Evolutionary conservation across 2,329 filamentous ascomycete genomes (phyloP).

Genomic region (Colletotrichum salicis): DNA sequence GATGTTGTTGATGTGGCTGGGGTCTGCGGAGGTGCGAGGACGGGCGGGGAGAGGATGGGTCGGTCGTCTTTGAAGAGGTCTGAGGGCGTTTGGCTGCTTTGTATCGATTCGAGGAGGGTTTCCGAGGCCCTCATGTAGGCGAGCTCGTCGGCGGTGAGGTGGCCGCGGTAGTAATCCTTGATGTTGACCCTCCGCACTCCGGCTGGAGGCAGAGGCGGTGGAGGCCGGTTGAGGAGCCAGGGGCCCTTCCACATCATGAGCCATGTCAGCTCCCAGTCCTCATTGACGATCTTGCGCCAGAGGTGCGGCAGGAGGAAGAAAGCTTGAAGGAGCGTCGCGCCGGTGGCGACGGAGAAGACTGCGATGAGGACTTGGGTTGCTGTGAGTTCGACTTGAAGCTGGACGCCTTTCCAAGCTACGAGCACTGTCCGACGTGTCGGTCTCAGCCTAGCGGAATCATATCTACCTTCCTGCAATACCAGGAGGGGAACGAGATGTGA

Average conservation of each 20-base stretch:
- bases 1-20: constrained; percentile 6
- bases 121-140: constrained; percentile 48
- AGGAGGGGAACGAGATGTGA: neutral
- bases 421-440: constrained; percentile 52
- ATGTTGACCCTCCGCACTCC: constrained; percentile 56
- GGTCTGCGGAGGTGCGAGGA: constrained; percentile 35
- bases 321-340: constrained; percentile 52
- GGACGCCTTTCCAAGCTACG: constrained; percentile 58
- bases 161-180: constrained; percentile 61
- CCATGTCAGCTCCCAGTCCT: constrained; percentile 62
- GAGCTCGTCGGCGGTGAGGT: constrained; percentile 58
- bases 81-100: constrained; percentile 37
- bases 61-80: constrained; percentile 42
- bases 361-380: constrained; percentile 42
- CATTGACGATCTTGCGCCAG: constrained; percentile 58
- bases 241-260: constrained; percentile 61
- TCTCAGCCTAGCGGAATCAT: neutral
- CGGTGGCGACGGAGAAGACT: constrained; percentile 56
- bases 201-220: constrained; percentile 46
- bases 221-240: constrained; percentile 53
- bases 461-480: no score
- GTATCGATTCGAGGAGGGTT: constrained; percentile 47
- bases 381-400: constrained; percentile 39
- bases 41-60: constrained; percentile 46
- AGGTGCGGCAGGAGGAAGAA: constrained; percentile 65